Percentiles rank a stretch among this genome's conserved stretches.
Conservation (phyloP, 2,329 filamentous ascomycete species). For the Fusarium sp. region DNA sequence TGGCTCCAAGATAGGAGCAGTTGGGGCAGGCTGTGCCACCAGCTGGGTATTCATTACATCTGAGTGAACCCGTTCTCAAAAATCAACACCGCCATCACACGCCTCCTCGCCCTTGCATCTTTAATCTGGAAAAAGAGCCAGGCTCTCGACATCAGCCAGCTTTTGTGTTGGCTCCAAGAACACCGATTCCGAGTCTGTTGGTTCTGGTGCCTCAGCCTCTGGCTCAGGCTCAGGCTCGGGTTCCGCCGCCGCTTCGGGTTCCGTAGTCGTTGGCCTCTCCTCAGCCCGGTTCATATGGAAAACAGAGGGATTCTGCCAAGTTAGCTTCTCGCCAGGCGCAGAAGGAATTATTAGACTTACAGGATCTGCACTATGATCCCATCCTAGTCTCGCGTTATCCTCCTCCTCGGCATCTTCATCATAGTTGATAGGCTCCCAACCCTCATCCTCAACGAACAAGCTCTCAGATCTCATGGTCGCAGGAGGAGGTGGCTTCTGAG, state of each 20-base stretch:
- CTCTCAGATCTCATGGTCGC: slow-evolving; percentile 73
- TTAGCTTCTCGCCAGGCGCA: slow-evolving; percentile 42
- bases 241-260: slow-evolving; percentile 13
- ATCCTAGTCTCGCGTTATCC: slow-evolving; percentile 75
- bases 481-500: slow-evolving; percentile 65
- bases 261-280: slow-evolving; percentile 31
- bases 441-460: slow-evolving; percentile 81
- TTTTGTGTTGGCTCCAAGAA: slow-evolving; percentile 78
- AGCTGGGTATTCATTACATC: slow-evolving; percentile 72
- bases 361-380: slow-evolving; percentile 76
- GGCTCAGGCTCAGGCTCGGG: slow-evolving; percentile 5
- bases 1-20: slow-evolving; percentile 63
- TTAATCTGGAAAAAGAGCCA: slow-evolving; percentile 58
- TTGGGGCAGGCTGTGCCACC: slow-evolving; percentile 92
- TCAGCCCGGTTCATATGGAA: slow-evolving; percentile 57
- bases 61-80: slow-evolving; percentile 31
- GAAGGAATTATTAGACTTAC: slow-evolving; percentile 55
- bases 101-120: background rate
- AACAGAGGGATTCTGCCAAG: slow-evolving; percentile 56
- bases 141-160: slow-evolving; percentile 72
- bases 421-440: slow-evolving; percentile 77
- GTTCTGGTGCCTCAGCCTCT: slow-evolving; percentile 26
- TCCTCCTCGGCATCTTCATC: slow-evolving; percentile 73
- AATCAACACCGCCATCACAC: slow-evolving; percentile 7
- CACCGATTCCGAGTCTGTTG: slow-evolving; percentile 46